Evolutionary conservation across 2,329 filamentous ascomycete species (phyloP).

Genomic region (Claviceps quebecensis): DNA sequence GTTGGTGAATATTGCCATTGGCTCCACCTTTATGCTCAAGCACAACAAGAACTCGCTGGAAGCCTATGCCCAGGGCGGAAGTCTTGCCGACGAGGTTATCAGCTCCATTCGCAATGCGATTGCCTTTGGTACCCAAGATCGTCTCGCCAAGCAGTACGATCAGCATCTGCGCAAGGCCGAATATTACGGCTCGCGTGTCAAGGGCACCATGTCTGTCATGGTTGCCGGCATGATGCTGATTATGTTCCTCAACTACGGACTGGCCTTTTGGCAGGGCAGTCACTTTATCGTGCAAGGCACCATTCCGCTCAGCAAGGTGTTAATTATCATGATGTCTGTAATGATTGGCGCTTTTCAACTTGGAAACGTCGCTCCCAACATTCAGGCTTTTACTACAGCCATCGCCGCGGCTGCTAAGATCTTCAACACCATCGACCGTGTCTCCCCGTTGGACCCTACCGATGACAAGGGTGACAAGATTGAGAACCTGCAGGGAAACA

Average conservation of each 20-base stretch:
- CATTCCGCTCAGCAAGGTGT: conserved; percentile 52
- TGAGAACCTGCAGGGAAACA: conserved; percentile 57
- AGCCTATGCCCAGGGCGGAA: conserved; percentile 73
- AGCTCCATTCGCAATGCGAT: conserved; percentile 85
- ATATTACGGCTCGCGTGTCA: conserved; percentile 61
- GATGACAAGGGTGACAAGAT: conserved; percentile 57
- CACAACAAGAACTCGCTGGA: conserved; percentile 66
- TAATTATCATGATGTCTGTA: conserved; percentile 79
- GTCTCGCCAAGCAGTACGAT: conserved; percentile 79
- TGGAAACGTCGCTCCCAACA: conserved; percentile 73
- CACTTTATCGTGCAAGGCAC: conserved; percentile 55
- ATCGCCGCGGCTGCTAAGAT: conserved; percentile 83
- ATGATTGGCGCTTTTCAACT: conserved; percentile 90
- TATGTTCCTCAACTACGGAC: conserved; percentile 73
- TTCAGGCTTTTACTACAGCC: conserved; percentile 73
- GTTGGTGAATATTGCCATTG: conserved; percentile 58
- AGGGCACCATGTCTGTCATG: conserved; percentile 62
- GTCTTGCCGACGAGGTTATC: conserved; percentile 84
- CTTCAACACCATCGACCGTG: conserved; percentile 80
- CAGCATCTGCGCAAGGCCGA: conserved; percentile 58
- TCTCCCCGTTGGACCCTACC: conserved; percentile 69
- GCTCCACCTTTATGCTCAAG: conserved; percentile 63
- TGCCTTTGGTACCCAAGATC: conserved; percentile 86
- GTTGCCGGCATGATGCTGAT: conserved; percentile 71
- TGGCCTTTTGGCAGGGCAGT: conserved; percentile 81